phyloP scores from a whole-genome alignment of 176 grass and related monocot species.

The Paspalum notatum region DNA sequence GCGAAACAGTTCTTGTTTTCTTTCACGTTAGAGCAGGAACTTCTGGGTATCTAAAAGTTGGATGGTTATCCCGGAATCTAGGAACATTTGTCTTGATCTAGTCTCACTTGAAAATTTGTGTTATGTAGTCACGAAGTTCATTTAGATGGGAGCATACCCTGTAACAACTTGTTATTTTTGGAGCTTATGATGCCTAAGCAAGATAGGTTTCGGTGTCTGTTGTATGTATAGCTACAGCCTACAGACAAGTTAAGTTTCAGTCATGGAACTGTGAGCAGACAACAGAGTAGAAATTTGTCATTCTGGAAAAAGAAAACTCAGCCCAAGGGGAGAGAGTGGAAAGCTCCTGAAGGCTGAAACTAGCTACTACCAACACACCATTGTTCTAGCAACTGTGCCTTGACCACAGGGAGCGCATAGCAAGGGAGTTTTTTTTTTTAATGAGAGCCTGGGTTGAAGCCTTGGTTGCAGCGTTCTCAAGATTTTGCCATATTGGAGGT shows the following conservation, averaged over 20 bases:
- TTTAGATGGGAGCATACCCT: not conserved
- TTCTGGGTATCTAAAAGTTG: not conserved
- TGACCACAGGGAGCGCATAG: not conserved
- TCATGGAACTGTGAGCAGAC: not conserved
- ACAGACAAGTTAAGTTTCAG: not conserved
- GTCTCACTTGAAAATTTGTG: not conserved
- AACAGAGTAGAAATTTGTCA: not conserved
- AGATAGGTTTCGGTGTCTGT: not conserved
- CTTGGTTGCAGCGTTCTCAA: not conserved
- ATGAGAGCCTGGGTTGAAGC: not conserved
- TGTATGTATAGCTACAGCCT: not conserved
- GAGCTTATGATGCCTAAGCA: not conserved
- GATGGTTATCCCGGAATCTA: not conserved
- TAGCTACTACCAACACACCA: not conserved
- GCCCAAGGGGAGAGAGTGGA: not conserved
- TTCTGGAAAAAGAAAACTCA: not conserved
- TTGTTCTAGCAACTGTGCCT: not conserved
- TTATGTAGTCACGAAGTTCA: not conserved
- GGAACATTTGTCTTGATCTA: slow-evolving; percentile 20
- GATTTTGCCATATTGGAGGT: not conserved
- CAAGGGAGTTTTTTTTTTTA: not conserved
- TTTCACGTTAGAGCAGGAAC: not conserved
- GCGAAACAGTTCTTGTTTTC: not conserved
- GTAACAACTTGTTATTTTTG: not conserved
- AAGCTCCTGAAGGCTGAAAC: not conserved